Evolutionary conservation across 1,284 basidiomycete genomes (phyloP).

Genomic region (Ceraceosorus guamensis): DNA sequence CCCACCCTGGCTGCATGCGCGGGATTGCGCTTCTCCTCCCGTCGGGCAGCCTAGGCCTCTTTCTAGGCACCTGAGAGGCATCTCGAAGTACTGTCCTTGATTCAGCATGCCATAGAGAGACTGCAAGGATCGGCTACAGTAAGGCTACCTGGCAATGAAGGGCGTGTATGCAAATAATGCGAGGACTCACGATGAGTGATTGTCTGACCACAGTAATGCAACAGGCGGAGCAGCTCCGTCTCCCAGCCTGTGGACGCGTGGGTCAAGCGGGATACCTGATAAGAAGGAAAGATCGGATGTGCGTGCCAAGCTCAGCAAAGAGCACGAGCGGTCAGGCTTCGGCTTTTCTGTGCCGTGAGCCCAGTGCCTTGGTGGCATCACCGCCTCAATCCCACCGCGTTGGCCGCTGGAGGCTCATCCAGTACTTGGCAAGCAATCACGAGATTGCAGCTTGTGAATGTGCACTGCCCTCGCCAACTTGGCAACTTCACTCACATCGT

Average conservation of each 20-base stretch:
- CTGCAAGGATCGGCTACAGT: neutral
- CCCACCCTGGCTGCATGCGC: slow-evolving; percentile 22
- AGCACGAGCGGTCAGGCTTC: too few relatives aligned
- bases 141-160: neutral
- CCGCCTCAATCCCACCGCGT: too few relatives aligned
- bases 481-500: slow-evolving; percentile 21
- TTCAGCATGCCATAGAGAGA: slow-evolving; percentile 43
- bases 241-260: slow-evolving; percentile 44
- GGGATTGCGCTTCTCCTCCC: slow-evolving; percentile 20
- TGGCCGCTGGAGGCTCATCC: too few relatives aligned
- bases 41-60: neutral
- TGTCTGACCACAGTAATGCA: slow-evolving; percentile 34
- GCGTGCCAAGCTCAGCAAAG: too few relatives aligned
- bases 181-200: slow-evolving; percentile 11
- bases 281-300: too few relatives aligned
- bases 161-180: slow-evolving; percentile 6
- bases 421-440: too few relatives aligned
- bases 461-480: neutral
- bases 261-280: slow-evolving; percentile 32
- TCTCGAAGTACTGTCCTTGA: slow-evolving; percentile 39
- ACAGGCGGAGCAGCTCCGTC: slow-evolving; percentile 33
- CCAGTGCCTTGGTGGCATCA: too few relatives aligned
- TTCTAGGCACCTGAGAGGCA: slow-evolving; percentile 31
- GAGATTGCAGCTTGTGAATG: neutral
- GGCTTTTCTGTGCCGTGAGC: too few relatives aligned